Base-by-base conservation (phyloP, 148 eudicot species). In the Arbutus unedo region DNA sequence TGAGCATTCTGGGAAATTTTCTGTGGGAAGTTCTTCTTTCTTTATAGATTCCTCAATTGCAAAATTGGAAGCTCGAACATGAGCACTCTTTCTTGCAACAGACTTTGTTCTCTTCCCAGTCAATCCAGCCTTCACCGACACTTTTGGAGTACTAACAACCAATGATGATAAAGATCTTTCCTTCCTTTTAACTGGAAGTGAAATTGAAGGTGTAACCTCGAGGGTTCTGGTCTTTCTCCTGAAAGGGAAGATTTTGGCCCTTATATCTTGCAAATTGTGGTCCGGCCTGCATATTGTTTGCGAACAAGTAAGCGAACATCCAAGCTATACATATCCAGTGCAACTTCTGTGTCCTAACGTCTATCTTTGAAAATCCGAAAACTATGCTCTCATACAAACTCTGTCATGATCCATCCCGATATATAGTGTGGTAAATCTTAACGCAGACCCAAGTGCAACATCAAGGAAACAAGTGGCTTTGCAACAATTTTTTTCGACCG, bases 131-230 rank as follows among this genome's bases (percentile, higher is more conserved):
- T 91, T 90, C 45, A 70, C 48, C 60, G 92, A 86, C 54, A 91
- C 89, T 86, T 90, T 89, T 4, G 93, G 95, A 19, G 95, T 87
- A 84, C 77, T 90, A 79, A 93, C 95, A 81, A 92, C 95, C 87
- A 93, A 89, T 3, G 95, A 90, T 11, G 97, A 93, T 53, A 93
- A 85, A 21, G 95, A 93, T 68, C 91, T 91, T 83, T 93, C 97
- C 88, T 93, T 93, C 79, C 95, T 91, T 82, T 88, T 93, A 25
- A 89, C 82, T 9, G 93, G 97, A 5, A 86, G 89, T 31, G 90
- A 83, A 87, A 77, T 55, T 23, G 93, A 81, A 71, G 90, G 85
- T 68, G 76, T 48, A 82, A 81, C 83, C 84, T 92, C 97, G 66
- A 90, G 84, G 56, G 89, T 88, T 86, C 89, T 91, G 53, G 85